Evolutionary conservation across 2,329 filamentous ascomycete species (phyloP).

Genomic region (Ampelomyces quisqualis): DNA sequence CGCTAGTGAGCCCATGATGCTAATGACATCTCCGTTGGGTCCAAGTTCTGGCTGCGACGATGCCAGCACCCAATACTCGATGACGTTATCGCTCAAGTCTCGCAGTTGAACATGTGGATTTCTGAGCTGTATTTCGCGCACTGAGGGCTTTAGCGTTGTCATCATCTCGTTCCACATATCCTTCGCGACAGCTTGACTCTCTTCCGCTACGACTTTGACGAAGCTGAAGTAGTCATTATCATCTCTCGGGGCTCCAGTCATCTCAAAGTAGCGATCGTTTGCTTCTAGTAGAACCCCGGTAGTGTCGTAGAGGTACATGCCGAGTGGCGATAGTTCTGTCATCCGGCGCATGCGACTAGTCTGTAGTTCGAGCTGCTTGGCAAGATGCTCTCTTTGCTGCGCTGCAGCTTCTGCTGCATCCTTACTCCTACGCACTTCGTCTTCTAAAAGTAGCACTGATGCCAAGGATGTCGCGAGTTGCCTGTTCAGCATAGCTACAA

Average conservation of each 20-base stretch:
- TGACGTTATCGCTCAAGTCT: constrained; percentile 42
- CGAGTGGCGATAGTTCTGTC: constrained; percentile 37
- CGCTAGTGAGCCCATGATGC: constrained; percentile 35
- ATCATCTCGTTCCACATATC: constrained; percentile 46
- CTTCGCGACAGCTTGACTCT: constrained; percentile 35
- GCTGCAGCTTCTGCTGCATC: constrained; percentile 29
- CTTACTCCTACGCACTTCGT: constrained; percentile 33
- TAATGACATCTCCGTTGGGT: constrained; percentile 26
- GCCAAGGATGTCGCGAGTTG: constrained; percentile 39
- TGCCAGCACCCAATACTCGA: constrained; percentile 50
- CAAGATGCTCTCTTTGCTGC: constrained; percentile 32
- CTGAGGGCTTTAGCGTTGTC: constrained; percentile 40
- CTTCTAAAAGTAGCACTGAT: constrained; percentile 37
- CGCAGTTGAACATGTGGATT: constrained; percentile 33
- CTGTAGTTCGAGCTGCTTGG: constrained; percentile 31
- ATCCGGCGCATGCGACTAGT: constrained; percentile 38
- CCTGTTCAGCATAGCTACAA: constrained; percentile 34
- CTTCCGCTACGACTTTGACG: constrained; percentile 45
- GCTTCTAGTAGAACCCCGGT: constrained; percentile 47
- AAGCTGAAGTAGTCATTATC: constrained; percentile 47
- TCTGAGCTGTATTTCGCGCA: constrained; percentile 49
- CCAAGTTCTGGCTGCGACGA: constrained; percentile 32
- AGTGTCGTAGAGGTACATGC: constrained; percentile 39
- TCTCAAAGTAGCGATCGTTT: constrained; percentile 52
- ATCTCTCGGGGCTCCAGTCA: constrained; percentile 48